Percentiles rank a stretch among this genome's conserved stretches.
Conservation (phyloP, 371 early-diverging fungal genomes). For the Nosema granulosis region DNA sequence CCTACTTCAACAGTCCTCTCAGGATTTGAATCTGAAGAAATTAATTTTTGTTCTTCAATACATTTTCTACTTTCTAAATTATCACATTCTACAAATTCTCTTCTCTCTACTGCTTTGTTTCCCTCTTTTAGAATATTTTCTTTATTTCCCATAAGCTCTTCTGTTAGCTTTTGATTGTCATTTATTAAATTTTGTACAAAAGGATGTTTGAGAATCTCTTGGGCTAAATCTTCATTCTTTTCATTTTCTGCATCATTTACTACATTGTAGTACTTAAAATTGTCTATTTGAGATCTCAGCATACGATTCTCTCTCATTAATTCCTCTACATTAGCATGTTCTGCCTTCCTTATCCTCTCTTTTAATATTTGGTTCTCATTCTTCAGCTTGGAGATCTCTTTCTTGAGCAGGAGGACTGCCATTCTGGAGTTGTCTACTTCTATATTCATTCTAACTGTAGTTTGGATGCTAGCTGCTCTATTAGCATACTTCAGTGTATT, state of each 20-base stretch:
- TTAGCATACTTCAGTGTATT: constrained; percentile 75
- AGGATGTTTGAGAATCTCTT: constrained; percentile 42
- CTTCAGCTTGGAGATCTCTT: constrained; percentile 57
- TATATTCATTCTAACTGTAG: constrained; percentile 26
- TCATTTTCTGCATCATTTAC: not conserved
- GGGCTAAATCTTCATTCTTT: constrained; percentile 37
- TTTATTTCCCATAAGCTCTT: constrained; percentile 1
- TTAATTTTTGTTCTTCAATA: constrained; percentile 25
- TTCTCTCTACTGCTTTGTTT: not conserved
- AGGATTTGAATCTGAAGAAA: constrained; percentile 31
- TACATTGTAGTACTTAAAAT: too few species aligned
- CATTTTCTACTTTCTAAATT: constrained; percentile 21
- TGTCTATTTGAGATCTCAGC: constrained; percentile 10
- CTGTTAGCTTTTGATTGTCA: constrained; percentile 32
- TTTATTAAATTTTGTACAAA: constrained; percentile 45
- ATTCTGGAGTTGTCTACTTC: constrained; percentile 1
- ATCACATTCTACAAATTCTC: constrained; percentile 7
- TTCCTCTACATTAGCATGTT: constrained; percentile 21
- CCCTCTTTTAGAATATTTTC: not conserved
- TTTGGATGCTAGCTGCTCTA: constrained; percentile 62
- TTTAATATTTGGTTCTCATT: constrained; percentile 43
- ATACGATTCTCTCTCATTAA: constrained; percentile 28
- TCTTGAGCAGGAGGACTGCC: constrained; percentile 50
- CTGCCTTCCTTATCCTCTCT: constrained; percentile 13
- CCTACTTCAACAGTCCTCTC: too few species aligned